Base-by-base conservation (phyloP, 108 stramenopile species). In the Schizochytrium sp. region DNA sequence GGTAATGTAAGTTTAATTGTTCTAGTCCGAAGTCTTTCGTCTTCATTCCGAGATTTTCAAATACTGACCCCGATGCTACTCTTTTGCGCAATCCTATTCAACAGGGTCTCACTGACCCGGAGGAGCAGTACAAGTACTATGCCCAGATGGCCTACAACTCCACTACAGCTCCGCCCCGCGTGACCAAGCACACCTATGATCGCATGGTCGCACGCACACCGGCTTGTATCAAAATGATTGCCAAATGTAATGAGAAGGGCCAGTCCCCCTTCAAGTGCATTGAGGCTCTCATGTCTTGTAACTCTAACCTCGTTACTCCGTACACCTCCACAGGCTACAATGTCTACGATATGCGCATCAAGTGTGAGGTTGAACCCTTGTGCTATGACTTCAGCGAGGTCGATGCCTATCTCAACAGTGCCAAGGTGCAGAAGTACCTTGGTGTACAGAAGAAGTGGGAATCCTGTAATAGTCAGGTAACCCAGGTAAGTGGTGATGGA, bases 341-440 rank as follows among this genome's bases (percentile, higher is more conserved):
- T 89, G 96, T 97, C 49, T 99, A 98, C 90, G 98, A 98, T 90
- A 97, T 99, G 90, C 95, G 96, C 72, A 95, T 93, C 72, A 89
- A 91, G 83, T 97, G 97, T 73, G 95, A 91, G n/a, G 59, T 88
- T 28, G 93, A 91, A 46, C 98, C 95, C 41, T 94, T 98, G 17
- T 98, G 98, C 94, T 98, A 99, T 88, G 96, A 98, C 91, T 97
- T 98, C 91, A 93, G 94, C 41, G 90, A 94, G 90, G 92, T 97
- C 87, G 94, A 94, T 55, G 95, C 95, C 12, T 98, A 93, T 76
- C 91, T 98, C 89, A 97, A 97, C 90, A 56, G 89, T 56, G 93
- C 93, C 55, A 89, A 93, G 3, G 97, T 96, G 55, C 50, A 87
- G 28, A 87, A 87, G 57, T 28, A 28, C 57, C 50, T 87, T 19